Base-by-base conservation (phyloP, 2,329 filamentous ascomycete genomes). In the Periconia sp. region DNA sequence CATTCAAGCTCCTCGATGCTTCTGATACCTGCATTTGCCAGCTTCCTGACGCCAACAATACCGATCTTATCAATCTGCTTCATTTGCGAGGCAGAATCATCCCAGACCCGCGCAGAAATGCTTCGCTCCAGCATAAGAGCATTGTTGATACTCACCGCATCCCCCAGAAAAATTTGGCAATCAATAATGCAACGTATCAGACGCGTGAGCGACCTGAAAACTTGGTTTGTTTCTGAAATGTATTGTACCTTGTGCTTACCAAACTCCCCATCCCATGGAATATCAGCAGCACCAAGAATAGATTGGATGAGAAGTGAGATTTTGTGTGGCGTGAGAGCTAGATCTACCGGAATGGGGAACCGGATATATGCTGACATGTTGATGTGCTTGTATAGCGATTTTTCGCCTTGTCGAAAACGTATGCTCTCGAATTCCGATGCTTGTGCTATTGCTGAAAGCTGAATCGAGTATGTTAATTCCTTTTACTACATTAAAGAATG, bases 11-110 rank as follows among this genome's bases (percentile, higher is more conserved):
- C 82, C 41, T 88, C 83, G 6, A 97, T 85, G 6, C 79, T 89
- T 27, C 78, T 84, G 50, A 97, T 83, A 0, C 86, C 85, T n/a
- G 85, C 85, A 40, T 82, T 81, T 2, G 85, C 82, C 42, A 97
- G 81, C 69, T 89, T 94, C 37, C 88, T 83, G 58, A 90, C 85
- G n/a, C 84, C 83, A 1, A 87, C 90, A 5, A 85, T 78, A 0
- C 94, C 94, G 56, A 97, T 83, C 2, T 86, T 83, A 0, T 90
- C 85, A 1, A 99, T 81, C 70, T 97, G 93, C 55, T 89, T 88
- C 65, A 99, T 82, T 61, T 97, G 90, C 19, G 88, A 79, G 0
- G 90, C 84, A 2, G 86, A 89, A 33, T 89, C 86, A 65, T 99
- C 94, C 94, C 92, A 96, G 1, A 81, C 81, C 54, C 82, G 84